These are phyloP conservation scores for Scytalidium lignicola DNA, from an alignment of 2,329 filamentous ascomycete genomes.

Conservation along the genomic window DNA sequence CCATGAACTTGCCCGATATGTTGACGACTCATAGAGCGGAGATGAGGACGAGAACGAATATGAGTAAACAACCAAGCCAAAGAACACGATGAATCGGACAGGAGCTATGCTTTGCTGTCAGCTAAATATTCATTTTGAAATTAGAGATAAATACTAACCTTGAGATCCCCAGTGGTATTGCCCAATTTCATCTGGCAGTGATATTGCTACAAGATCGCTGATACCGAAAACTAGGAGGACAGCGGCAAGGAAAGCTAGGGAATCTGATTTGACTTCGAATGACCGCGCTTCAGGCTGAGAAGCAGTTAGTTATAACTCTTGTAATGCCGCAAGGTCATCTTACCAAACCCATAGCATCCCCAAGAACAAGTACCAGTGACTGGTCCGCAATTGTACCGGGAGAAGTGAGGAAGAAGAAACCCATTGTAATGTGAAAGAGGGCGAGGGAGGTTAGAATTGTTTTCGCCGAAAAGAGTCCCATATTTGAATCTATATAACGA, in stretches of 20 bases:
- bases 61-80: slow-evolving; percentile 57
- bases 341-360: slow-evolving; percentile 80
- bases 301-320: slow-evolving; percentile 4
- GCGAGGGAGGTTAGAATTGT: slow-evolving; percentile 78
- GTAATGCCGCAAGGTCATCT: slow-evolving; percentile 15
- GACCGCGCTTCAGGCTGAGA: slow-evolving; percentile 57
- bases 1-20: slow-evolving; percentile 37
- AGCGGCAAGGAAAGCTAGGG: slow-evolving; percentile 67
- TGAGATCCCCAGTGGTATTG: slow-evolving; percentile 60
- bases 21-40: slow-evolving; percentile 39
- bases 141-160: slow-evolving; percentile 51
- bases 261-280: slow-evolving; percentile 65
- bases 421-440: slow-evolving; percentile 79
- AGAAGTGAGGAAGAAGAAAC: slow-evolving; percentile 74
- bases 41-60: slow-evolving; percentile 54
- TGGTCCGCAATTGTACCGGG: slow-evolving; percentile 72
- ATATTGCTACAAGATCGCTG: slow-evolving; percentile 60
- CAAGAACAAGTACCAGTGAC: slow-evolving; percentile 72
- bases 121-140: too few relatives aligned
- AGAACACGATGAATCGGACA: slow-evolving; percentile 59
- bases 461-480: slow-evolving; percentile 77
- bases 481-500: slow-evolving; percentile 34
- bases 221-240: slow-evolving; percentile 58
- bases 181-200: slow-evolving; percentile 61
- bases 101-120: slow-evolving; percentile 38